A percentile compares a stretch with the other conserved stretches of the same genome.
These are phyloP conservation scores for Mucuna pruriens DNA, from an alignment of 306 rosid species.

Conservation along the genomic window DNA sequence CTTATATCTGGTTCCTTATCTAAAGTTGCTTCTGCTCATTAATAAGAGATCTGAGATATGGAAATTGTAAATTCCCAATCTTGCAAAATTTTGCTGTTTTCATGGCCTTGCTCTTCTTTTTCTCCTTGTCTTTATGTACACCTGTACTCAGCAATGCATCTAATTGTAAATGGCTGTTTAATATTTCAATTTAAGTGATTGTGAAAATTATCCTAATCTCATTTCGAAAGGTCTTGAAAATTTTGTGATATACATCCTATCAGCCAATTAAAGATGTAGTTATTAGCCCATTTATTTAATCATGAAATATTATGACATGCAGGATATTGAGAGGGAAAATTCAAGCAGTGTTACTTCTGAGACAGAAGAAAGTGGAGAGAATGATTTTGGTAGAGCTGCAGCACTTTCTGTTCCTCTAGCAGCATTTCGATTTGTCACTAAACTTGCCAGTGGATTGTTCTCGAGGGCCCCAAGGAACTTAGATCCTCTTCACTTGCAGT, in stretches of 20 bases:
- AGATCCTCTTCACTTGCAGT: slow-evolving; percentile 55
- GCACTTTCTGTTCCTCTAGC: slow-evolving; percentile 93
- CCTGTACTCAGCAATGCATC: not conserved
- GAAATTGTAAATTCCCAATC: slow-evolving; percentile 21
- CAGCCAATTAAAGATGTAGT: slow-evolving; percentile 28
- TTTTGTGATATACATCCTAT: slow-evolving; percentile 26
- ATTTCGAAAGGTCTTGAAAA: slow-evolving; percentile 30
- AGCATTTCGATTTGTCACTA: slow-evolving; percentile 80
- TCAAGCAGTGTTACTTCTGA: slow-evolving; percentile 57
- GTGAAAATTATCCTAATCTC: slow-evolving; percentile 3
- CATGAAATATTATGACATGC: slow-evolving; percentile 42
- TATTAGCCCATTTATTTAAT: slow-evolving; percentile 22
- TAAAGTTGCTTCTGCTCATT: not conserved
- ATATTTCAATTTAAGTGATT: slow-evolving; percentile 16
- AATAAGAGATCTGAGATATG: not conserved
- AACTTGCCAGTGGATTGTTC: slow-evolving; percentile 91
- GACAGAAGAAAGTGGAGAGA: slow-evolving; percentile 67
- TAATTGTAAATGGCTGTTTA: not conserved
- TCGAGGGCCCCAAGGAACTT: slow-evolving; percentile 74
- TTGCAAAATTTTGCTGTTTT: slow-evolving; percentile 13
- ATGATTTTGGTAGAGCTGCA: slow-evolving; percentile 61
- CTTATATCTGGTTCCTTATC: not conserved
- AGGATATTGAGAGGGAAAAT: slow-evolving; percentile 71
- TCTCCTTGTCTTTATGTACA: not conserved
- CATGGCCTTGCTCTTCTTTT: not conserved